phyloP scores from a whole-genome alignment of 495 filamentous ascomycete species.

The Penicillium arizonense region DNA sequence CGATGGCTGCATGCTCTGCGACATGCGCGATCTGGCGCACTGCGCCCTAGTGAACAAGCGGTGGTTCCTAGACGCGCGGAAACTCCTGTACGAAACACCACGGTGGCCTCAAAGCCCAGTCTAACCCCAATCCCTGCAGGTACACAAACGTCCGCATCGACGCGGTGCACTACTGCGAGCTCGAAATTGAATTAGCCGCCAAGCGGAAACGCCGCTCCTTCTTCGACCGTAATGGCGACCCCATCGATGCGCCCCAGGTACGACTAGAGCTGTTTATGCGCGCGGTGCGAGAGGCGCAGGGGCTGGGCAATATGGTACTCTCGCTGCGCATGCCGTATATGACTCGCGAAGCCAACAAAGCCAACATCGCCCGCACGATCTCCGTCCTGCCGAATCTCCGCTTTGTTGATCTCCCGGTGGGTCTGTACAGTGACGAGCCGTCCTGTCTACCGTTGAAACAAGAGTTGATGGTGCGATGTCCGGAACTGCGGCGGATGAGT shows the following conservation, averaged over 20 bases:
- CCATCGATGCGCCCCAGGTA: conserved; percentile 72
- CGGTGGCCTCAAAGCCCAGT: neutral
- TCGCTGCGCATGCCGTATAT: conserved; percentile 94
- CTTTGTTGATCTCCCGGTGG: conserved; percentile 84
- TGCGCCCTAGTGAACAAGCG: conserved; percentile 69
- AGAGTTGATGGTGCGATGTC: conserved; percentile 79
- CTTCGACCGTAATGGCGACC: conserved; percentile 71
- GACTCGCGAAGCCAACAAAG: conserved; percentile 84
- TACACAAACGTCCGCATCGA: conserved; percentile 92
- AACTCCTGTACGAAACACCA: conserved; percentile 49
- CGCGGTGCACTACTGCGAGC: conserved; percentile 89
- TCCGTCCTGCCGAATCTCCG: conserved; percentile 80
- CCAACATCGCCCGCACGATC: conserved; percentile 80
- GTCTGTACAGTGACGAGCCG: conserved; percentile 76
- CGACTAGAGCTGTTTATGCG: conserved; percentile 77
- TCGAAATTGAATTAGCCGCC: conserved; percentile 75
- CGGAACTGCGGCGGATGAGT: conserved; percentile 82
- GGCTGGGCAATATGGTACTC: conserved; percentile 63
- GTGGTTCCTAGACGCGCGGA: conserved; percentile 60
- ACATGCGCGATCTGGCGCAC: conserved; percentile 84
- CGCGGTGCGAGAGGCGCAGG: conserved; percentile 71
- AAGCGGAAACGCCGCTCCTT: conserved; percentile 72
- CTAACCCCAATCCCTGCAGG: conserved; percentile 39
- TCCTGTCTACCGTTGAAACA: conserved; percentile 71
- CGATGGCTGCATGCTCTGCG: conserved; percentile 93